Evolutionary conservation across 768 basidiomycete genomes (phyloP), one percentile per base, ranked within the genome.

Genomic region (Dacryopinax primogenitus): DNA sequence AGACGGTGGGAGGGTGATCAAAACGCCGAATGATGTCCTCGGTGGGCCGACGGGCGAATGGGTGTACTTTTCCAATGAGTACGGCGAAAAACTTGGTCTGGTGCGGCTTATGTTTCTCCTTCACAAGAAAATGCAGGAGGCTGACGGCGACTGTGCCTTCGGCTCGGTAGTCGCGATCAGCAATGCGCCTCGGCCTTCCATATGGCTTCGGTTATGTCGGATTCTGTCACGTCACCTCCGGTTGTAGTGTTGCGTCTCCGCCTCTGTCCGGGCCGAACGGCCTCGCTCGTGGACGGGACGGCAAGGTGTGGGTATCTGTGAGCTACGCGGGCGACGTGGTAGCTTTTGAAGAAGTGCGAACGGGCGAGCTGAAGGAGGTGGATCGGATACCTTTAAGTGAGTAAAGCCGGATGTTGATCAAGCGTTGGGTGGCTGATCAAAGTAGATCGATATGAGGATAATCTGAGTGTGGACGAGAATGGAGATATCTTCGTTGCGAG

Each of bases 41-140:
- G 87, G 87, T 32, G 79, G 78, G 33, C 71, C 81, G 1, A 84
- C 88, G 67, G 86, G 86, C 30, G 76, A 80, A 66, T 82, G 81
- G 37, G 83, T 89, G 65, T 83, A 82, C 72, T 82, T 88, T 71
- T 86, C 87, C 33, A 90, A 90, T 69, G 86, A 88, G 66, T 78
- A 84, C 67, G 76, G 77, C 21, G 70, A 70, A 39, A 87, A 86
- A 75, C 73, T 78, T 21, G 81, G 84, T 62, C 67, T 77, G 63
- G 86, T 87, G 70, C 62, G 84, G 73, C 33, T 44, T 47, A 34
- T 37, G 65, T 51, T 12, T 4, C 64, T 1, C 36, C 1, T 3
- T 34, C 26, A 3, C 15, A 2, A 32, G 28, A 6, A 39, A 16
- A 1, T 15, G 63, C 61, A 28, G 32, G 9, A 44, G 16, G 41